Evolutionary conservation across 331 rosid species (phyloP), one percentile per base, ranked within the genome.

Genomic region (Dryas integrifolia): DNA sequence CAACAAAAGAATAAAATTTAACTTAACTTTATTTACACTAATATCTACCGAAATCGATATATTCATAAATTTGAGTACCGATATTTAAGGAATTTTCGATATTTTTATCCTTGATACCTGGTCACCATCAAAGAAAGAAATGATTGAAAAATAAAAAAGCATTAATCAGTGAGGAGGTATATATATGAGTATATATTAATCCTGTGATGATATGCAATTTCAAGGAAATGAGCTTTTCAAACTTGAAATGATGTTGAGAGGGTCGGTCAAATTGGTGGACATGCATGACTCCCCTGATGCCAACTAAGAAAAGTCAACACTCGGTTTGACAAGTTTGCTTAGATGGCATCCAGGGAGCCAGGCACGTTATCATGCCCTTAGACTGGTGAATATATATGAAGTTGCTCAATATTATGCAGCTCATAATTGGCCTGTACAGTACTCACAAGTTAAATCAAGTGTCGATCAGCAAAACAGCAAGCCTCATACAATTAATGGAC

Each of bases 341-440:
- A 72, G 77, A 72, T 78, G 82, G 82, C 82, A 72, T 72, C 52
- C 82, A 72, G 78, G 78, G 82, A 79, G 82, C 82, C 82, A 79
- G 75, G 78, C 74, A 72, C 59, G 4, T 52, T 58, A 5, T 52
- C 66, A 21, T 58, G 38, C 47, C 12, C 38, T 9, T 58, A n/a
- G 45, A 57, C 18, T 26, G 4, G 53, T 4, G 0, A 51, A 9
- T 30, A 30, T 26, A 26, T 30, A 30, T 2, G 47, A 70, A 0
- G 5, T 14, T 13, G 40, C 8, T 8, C 73, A 4, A 9, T 40
- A 6, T 3, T 18, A 41, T 14, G 30, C 62, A 3, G 18, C 5
- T 18, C 65, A 40, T 16, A 41, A 16, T 47, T 24, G 56, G 44
- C 70, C 44, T 65, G 43, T 41, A 65, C 55, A 24, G 16, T 5